Conservation (phyloP, 345 rosid genomes). For the Lepidium aucheri region DNA sequence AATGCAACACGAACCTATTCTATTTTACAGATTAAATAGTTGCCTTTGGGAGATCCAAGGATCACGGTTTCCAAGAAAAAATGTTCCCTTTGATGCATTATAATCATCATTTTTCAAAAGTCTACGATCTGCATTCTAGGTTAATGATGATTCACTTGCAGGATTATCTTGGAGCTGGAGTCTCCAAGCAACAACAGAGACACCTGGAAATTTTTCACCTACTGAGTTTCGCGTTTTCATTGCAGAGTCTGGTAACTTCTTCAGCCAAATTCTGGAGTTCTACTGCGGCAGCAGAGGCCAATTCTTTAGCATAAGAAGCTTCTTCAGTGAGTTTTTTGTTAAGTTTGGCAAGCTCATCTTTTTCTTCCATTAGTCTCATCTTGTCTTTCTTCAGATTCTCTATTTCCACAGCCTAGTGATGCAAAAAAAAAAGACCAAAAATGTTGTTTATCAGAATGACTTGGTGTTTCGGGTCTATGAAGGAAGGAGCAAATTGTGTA, state of each 20-base stretch:
- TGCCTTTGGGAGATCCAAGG: slow-evolving; percentile 1
- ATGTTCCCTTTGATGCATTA: background rate
- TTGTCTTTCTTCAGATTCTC: slow-evolving; percentile 80
- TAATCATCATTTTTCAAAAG: background rate
- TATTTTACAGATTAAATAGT: background rate
- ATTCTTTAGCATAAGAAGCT: slow-evolving; percentile 90
- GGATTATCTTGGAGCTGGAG: slow-evolving; percentile 11
- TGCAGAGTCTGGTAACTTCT: slow-evolving; percentile 83
- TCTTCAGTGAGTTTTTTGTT: slow-evolving; percentile 88
- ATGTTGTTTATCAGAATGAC: background rate
- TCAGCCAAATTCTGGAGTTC: slow-evolving; percentile 91
- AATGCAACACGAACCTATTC: background rate
- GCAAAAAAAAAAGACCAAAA: background rate
- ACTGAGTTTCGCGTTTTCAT: slow-evolving; percentile 62
- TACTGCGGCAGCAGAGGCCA: slow-evolving; percentile 98
- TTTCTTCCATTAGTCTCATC: slow-evolving; percentile 73
- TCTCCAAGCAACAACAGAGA: background rate
- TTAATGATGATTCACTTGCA: slow-evolving; percentile 4
- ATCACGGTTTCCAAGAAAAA: background rate
- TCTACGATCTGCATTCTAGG: background rate
- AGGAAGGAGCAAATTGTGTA: background rate
- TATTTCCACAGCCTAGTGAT: slow-evolving; percentile 61
- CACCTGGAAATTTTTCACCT: slow-evolving; percentile 2
- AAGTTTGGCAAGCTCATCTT: slow-evolving; percentile 69
- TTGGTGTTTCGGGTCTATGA: background rate